Evolutionary conservation across 179 eudicot species (phyloP).

Genomic region (Heliamphora pulchella): DNA sequence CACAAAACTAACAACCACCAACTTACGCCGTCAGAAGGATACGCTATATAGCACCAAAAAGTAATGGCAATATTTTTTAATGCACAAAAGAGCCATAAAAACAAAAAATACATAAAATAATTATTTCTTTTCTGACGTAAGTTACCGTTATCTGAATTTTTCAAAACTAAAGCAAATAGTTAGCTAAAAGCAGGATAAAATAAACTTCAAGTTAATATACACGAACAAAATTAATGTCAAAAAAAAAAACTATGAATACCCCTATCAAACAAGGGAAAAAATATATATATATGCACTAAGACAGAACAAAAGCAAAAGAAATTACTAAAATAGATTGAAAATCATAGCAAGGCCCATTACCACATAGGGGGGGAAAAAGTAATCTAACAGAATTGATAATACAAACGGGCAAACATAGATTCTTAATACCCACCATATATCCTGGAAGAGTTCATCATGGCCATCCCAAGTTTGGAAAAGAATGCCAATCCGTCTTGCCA

Average conservation of each 20-base stretch:
- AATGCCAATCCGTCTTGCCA: constrained; percentile 76
- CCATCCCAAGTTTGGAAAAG: constrained; percentile 99
- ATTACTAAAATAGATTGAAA: not conserved
- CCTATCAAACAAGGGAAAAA: not conserved
- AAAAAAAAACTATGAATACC: not conserved
- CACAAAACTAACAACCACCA: not conserved
- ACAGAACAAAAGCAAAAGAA: not conserved
- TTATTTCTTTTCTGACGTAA: not conserved
- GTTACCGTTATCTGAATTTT: not conserved
- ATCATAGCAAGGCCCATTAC: too few species aligned
- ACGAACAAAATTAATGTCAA: not conserved
- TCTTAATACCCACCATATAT: constrained; percentile 53
- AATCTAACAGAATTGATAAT: constrained; percentile 6
- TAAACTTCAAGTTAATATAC: not conserved
- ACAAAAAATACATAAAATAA: not conserved
- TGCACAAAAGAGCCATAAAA: too few species aligned
- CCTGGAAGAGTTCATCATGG: constrained; percentile 83
- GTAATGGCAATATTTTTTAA: too few species aligned
- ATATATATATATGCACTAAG: not conserved
- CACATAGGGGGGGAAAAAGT: too few species aligned
- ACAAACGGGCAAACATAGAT: not conserved
- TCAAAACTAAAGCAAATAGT: not conserved
- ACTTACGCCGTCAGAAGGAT: not conserved
- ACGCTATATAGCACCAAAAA: too few species aligned
- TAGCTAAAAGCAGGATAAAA: not conserved